Base-by-base conservation (phyloP, 805 yeast genomes). In the Wickerhamiella occidentalis region DNA sequence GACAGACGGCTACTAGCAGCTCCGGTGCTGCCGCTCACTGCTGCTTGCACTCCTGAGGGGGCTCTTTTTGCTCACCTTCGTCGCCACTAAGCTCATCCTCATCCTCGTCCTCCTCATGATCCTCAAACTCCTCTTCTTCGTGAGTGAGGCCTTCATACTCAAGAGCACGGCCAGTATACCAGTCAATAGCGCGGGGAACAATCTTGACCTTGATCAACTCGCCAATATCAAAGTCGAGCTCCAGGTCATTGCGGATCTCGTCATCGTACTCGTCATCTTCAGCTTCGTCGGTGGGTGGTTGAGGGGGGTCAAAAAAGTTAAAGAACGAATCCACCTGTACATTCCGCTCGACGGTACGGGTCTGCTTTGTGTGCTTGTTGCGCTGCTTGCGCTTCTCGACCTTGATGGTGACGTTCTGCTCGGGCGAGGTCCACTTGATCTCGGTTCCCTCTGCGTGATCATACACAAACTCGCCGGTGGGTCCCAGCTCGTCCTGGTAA, bases 131-230 rank as follows among this genome's bases (percentile, higher is more conserved):
- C 1, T 73, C 84, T 13, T 76, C 84, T 6, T 70, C 79, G 2
- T 70, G 79, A 29, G 75, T 75, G 53, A 68, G 72, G 45, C 71
- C 77, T 56, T 76, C 82, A 62, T 76, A 84, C 51, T 84, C 94
- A 52, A 90, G 75, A 21, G 98, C 98, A 56, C 86, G 86, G 44
- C 98, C 98, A 8, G 98, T 90, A 67, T 87, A 92, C 97, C 98
- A 92, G 66, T 90, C 97, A 60, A 92, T 77, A 47, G 97, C 97
- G 64, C 96, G 80, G 54, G 97, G 96, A 54, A 92, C 81, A 63
- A 92, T 76, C 67, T 92, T 84, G 67, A 92, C 97, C 72, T 92
- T 92, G 65, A 92, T 78, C 61, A 88, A 88, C 68, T 92, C 98
- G 54, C 97, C 98, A 55, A 92, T 74, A 63, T 87, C 92, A 71